These are phyloP conservation scores for Lachancea mirantina DNA, from an alignment of 805 yeast species.

Conservation along the genomic window DNA sequence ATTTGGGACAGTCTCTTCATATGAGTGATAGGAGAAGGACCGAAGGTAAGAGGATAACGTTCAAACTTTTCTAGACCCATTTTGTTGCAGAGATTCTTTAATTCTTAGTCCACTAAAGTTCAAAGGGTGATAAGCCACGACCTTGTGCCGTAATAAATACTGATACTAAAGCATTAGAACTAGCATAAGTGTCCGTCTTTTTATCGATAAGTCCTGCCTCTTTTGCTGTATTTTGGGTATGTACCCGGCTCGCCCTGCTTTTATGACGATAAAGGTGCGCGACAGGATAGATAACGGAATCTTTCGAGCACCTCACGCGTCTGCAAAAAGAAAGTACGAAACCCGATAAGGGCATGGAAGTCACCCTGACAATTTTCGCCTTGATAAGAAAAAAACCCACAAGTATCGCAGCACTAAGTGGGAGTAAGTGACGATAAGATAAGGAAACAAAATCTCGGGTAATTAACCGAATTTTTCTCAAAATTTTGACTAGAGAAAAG, in stretches of 20 bases:
- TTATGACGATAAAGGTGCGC: background rate
- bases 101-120: background rate
- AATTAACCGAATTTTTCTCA: background rate
- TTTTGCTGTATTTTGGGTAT: background rate
- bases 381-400: no score
- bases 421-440: background rate
- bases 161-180: background rate
- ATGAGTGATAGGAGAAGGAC: constrained; percentile 32
- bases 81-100: background rate
- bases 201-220: background rate
- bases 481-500: background rate
- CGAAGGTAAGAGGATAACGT: constrained; percentile 29
- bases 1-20: constrained; percentile 26
- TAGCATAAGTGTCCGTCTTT: background rate
- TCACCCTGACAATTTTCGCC: no score
- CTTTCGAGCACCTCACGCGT: background rate
- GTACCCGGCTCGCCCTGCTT: background rate
- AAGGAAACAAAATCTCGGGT: background rate
- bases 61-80: constrained; percentile 15
- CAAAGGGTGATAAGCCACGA: no score
- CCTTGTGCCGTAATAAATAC: background rate
- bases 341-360: no score
- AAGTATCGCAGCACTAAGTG: no score
- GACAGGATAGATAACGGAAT: background rate
- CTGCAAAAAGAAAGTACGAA: background rate